Evolutionary conservation across 305 asterid genomes (phyloP).

Genomic region (Fraxinus sp.): DNA sequence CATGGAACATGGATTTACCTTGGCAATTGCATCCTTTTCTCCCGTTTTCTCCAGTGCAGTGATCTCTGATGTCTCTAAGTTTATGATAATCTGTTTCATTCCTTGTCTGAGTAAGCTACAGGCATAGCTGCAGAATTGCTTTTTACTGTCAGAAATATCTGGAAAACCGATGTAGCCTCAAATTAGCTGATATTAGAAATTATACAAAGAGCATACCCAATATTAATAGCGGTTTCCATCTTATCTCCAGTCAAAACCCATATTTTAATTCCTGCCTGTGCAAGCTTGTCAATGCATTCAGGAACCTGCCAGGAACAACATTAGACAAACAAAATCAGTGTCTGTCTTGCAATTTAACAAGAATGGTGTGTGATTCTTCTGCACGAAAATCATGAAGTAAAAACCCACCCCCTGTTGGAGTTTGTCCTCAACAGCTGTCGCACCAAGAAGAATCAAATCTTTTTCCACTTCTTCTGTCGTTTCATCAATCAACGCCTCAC

Average conservation of each 20-base stretch:
- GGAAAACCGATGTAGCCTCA: conserved; percentile 2
- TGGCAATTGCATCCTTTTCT: conserved; percentile 54
- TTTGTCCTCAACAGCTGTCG: conserved; percentile 99
- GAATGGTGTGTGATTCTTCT: background rate
- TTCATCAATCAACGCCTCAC: conserved; percentile 61
- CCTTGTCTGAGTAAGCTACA: conserved; percentile 85
- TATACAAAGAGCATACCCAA: conserved; percentile 54
- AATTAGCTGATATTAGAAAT: conserved; percentile 4
- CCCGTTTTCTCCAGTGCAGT: conserved; percentile 52
- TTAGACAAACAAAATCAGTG: conserved; percentile 16
- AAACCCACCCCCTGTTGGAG: conserved; percentile 96
- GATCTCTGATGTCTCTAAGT: conserved; percentile 59
- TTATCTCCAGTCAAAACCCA: conserved; percentile 97
- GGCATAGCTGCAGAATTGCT: conserved; percentile 50
- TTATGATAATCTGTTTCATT: conserved; percentile 52
- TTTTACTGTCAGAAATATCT: conserved; percentile 30
- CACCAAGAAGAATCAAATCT: conserved; percentile 86
- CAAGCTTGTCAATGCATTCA: conserved; percentile 94
- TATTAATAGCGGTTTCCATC: conserved; percentile 96
- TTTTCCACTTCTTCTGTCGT: conserved; percentile 64
- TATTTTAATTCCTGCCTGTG: conserved; percentile 90
- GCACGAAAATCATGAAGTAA: conserved; percentile 7
- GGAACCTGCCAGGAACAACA: conserved; percentile 56
- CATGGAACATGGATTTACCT: conserved; percentile 34
- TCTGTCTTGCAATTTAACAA: background rate